Evolutionary conservation across 164 flowering plant genomes (phyloP), one percentile per base, ranked within the genome.

Genomic region (Sedum album): DNA sequence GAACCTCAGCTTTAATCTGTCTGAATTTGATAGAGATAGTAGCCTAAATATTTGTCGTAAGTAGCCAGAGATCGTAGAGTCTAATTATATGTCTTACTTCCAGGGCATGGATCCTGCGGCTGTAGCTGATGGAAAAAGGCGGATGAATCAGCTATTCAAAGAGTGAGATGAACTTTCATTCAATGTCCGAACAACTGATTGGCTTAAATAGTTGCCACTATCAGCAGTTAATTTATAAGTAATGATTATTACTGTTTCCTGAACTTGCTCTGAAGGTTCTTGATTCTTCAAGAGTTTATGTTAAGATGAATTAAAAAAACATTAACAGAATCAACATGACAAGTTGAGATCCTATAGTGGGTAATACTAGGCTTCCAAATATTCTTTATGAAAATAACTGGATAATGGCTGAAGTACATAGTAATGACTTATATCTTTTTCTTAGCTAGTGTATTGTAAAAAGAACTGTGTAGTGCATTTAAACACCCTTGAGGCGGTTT

Each of bases 41-140:
- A n/a, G n/a, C n/a, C 38, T 3, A 35, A 35, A 35, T 35, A 35
- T 35, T 35, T 3, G 38, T 35, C 38, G 7, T 35, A 35, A 7
- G 38, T 42, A 42, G n/a, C 18, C 51, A 46, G 17, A 14, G 4
- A 15, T 18, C 2, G 5, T 17, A 17, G 18, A 46, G 51, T 46
- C 20, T 46, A 46, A 46, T 46, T 21, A 51, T 51, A 5, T 5
- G 57, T 21, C 25, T 72, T 31, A 62, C 68, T 70, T 61, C 42
- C 80, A 90, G 98, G 85, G 76, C 57, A 74, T 79, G 86, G 89
- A 83, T 66, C 88, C 87, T 15, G 39, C 35, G 7, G 85, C 84
- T 66, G 71, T 79, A 31, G 77, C 80, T 36, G 91, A 88, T 68
- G 86, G 87, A 66, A 83, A 87, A 70, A 68, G 68, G 66, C 49